Conservation (phyloP, 2,329 filamentous ascomycete species). For the Cephalotrichum gorgonifer region DNA sequence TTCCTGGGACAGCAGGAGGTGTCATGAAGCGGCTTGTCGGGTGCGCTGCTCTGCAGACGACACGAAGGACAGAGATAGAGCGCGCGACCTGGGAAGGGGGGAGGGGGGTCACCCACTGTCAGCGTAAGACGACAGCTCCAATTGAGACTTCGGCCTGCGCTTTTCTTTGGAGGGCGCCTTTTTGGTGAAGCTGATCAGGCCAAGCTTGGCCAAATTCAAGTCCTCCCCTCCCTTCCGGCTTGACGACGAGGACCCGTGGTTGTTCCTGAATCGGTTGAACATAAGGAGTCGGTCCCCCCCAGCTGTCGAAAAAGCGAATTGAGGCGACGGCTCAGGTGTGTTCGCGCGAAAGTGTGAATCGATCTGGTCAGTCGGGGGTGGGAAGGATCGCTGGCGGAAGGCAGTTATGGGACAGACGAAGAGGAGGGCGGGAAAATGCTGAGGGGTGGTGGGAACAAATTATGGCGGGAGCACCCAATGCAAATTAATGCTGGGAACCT, state of each 20-base stretch:
- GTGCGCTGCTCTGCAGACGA: no score
- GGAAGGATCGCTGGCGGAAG: background rate
- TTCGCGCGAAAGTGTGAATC: background rate
- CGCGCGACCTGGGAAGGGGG: constrained; percentile 10
- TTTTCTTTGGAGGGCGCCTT: constrained; percentile 7
- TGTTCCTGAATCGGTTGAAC: background rate
- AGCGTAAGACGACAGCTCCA: constrained; percentile 23
- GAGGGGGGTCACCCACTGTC: constrained; percentile 24
- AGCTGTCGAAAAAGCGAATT: background rate
- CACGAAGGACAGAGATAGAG: background rate
- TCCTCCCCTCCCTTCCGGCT: background rate
- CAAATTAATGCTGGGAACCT: background rate
- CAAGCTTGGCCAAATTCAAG: constrained; percentile 2
- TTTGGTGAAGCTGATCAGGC: background rate
- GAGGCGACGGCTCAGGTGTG: background rate
- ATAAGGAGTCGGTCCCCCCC: constrained; percentile 3
- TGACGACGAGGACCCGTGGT: constrained; percentile 2
- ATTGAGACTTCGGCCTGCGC: constrained; percentile 8
- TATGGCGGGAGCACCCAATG: background rate
- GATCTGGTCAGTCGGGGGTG: background rate
- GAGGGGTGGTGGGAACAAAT: background rate
- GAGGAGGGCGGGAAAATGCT: background rate
- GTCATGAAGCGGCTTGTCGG: background rate
- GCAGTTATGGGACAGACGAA: background rate
- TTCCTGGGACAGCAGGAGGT: background rate